phyloP scores from a whole-genome alignment of 1,284 basidiomycete species.

The Sutorius eximius region DNA sequence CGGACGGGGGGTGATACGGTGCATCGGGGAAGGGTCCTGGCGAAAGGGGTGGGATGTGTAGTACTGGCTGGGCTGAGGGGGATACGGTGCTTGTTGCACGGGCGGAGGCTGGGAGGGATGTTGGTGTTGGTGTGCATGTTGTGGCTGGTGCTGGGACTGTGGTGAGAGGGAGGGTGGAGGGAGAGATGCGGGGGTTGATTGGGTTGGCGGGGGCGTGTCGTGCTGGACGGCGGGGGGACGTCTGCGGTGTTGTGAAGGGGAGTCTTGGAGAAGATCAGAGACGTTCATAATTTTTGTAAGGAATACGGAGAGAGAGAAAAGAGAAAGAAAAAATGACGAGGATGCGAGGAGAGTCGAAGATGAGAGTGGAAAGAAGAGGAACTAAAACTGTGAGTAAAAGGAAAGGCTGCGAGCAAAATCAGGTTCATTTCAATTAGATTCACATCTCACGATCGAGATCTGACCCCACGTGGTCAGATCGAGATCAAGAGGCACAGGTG shows the following conservation, averaged over 20 bases:
- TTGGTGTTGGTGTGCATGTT: conserved; percentile 8
- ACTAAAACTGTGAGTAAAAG: conserved; percentile 32
- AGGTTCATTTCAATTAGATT: conserved; percentile 38
- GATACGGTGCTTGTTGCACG: conserved; percentile 12
- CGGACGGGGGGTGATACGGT: conserved; percentile 32
- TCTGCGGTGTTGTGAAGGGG: conserved; percentile 55
- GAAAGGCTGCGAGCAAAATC: conserved; percentile 31
- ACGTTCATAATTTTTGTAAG: conserved; percentile 52
- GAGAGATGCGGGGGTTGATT: conserved; percentile 19
- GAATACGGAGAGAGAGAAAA: neutral
- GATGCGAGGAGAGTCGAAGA: conserved; percentile 12
- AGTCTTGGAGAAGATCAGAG: conserved; percentile 66
- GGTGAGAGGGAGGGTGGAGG: conserved; percentile 22
- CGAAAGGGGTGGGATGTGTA: conserved; percentile 23
- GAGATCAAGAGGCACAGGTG: conserved; percentile 24
- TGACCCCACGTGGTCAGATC: conserved; percentile 30
- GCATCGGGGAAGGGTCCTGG: conserved; percentile 27
- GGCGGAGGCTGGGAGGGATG: conserved; percentile 13
- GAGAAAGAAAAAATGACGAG: conserved; percentile 3
- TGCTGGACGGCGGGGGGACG: conserved; percentile 27
- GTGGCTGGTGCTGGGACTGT: conserved; percentile 22
- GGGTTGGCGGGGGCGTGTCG: conserved; percentile 26
- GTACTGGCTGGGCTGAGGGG: conserved; percentile 23
- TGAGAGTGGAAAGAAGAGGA: conserved; percentile 29
- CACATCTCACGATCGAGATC: conserved; percentile 39